phyloP scores from a whole-genome alignment of 1,284 basidiomycete genomes.

The Boletus mariae region DNA sequence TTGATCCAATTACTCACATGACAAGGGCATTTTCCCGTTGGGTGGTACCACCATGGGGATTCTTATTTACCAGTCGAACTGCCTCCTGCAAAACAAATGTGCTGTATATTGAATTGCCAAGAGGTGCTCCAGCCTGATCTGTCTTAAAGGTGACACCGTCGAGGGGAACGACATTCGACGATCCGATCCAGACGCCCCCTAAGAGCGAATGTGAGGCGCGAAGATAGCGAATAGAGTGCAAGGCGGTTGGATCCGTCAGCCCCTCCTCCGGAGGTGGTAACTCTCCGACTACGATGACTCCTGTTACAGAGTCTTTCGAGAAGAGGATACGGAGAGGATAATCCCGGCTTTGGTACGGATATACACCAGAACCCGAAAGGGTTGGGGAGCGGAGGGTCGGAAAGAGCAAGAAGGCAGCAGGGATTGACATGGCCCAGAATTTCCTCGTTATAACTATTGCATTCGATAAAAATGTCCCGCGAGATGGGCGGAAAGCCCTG shows the following conservation, averaged over 20 bases:
- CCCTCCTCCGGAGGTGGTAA: conserved; percentile 40
- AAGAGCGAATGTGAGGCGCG: conserved; percentile 86
- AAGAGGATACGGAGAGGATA: conserved; percentile 68
- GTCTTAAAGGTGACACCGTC: conserved; percentile 39
- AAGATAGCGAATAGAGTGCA: conserved; percentile 71
- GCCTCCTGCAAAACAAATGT: conserved; percentile 87
- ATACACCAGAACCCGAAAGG: conserved; percentile 49
- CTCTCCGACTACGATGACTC: conserved; percentile 77
- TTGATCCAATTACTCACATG: conserved; percentile 50
- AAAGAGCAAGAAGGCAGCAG: conserved; percentile 37
- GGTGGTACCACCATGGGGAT: conserved; percentile 32
- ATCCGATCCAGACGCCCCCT: conserved; percentile 82
- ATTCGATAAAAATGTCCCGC: conserved; percentile 1
- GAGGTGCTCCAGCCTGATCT: conserved; percentile 51
- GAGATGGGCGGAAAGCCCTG: not conserved
- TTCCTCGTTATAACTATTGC: conserved; percentile 1
- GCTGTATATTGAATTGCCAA: conserved; percentile 79
- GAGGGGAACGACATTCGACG: conserved; percentile 40
- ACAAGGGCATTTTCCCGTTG: conserved; percentile 56
- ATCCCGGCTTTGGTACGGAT: conserved; percentile 51
- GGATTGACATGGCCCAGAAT: conserved; percentile 26
- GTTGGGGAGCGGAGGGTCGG: conserved; percentile 47
- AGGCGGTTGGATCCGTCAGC: conserved; percentile 21
- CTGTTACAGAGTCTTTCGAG: conserved; percentile 69
- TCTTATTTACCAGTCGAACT: conserved; percentile 59